Percentiles rank a stretch among this genome's conserved stretches.
Conservation (phyloP, 2,329 filamentous ascomycete species). For the Monosporascus sp. region DNA sequence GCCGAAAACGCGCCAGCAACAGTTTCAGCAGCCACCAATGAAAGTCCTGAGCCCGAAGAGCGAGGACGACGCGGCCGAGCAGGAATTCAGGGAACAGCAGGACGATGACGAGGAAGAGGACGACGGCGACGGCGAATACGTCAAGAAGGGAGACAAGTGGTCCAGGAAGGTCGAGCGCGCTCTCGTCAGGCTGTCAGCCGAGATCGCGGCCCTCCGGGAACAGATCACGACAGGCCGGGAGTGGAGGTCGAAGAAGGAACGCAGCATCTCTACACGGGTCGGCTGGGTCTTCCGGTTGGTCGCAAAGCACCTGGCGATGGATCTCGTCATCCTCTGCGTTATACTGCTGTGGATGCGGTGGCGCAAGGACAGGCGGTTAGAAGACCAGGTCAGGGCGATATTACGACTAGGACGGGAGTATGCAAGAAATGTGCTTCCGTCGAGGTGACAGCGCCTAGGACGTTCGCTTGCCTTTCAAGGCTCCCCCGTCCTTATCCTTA, state of each 20-base stretch:
- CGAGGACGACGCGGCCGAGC: constrained; percentile 67
- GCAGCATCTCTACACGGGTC: constrained; percentile 63
- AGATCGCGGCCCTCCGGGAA: constrained; percentile 86
- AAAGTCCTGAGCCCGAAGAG: constrained; percentile 80
- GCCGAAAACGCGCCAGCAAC: constrained; percentile 40
- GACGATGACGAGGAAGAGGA: constrained; percentile 38
- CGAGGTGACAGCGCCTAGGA: constrained; percentile 37
- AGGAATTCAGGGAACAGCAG: constrained; percentile 45
- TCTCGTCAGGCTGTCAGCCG: constrained; percentile 82
- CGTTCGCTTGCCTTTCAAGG: neutral
- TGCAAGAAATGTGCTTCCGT: constrained; percentile 51
- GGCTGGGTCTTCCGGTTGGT: constrained; percentile 64
- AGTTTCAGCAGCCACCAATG: constrained; percentile 50
- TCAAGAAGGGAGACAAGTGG: constrained; percentile 57
- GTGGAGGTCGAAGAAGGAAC: constrained; percentile 60
- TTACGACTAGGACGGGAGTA: constrained; percentile 55
- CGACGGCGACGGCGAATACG: constrained; percentile 33
- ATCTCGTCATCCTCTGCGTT: constrained; percentile 60
- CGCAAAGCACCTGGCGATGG: constrained; percentile 68
- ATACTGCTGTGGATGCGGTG: constrained; percentile 68
- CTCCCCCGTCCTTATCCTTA: neutral
- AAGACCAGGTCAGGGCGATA: constrained; percentile 66
- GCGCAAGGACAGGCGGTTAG: constrained; percentile 64
- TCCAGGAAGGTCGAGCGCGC: constrained; percentile 77
- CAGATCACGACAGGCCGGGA: constrained; percentile 77